phyloP scores from a whole-genome alignment of 75 land plant genomes.

The Picea glauca region DNA sequence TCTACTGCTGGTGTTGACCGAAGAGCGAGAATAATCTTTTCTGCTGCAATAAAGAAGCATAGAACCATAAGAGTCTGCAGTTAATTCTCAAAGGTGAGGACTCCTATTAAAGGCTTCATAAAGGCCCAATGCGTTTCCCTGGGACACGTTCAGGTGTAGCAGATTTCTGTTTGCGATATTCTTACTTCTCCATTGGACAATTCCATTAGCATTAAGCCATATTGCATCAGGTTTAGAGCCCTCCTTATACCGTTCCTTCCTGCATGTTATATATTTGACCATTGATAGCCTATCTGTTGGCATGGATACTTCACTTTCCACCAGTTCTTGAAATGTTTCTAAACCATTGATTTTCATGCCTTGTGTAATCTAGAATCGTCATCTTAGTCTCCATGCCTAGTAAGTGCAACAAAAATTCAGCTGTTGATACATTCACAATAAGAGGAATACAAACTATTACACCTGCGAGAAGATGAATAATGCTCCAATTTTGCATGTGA shows the following conservation, averaged over 20 bases:
- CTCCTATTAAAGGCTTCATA: too few species aligned
- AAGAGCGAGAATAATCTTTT: too few species aligned
- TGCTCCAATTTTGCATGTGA: neutral
- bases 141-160: too few species aligned
- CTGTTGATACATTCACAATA: slow-evolving; percentile 85
- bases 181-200: too few species aligned
- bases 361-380: slow-evolving; percentile 69
- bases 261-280: slow-evolving; percentile 59
- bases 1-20: too few species aligned
- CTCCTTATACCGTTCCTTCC: slow-evolving; percentile 20
- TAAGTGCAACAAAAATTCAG: slow-evolving; percentile 70
- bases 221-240: too few species aligned
- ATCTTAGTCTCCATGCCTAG: slow-evolving; percentile 61
- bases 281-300: slow-evolving; percentile 96
- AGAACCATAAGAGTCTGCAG: too few species aligned
- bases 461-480: slow-evolving; percentile 83
- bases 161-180: too few species aligned
- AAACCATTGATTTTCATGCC: slow-evolving; percentile 74
- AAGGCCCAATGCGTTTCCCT: too few species aligned
- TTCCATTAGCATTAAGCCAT: too few species aligned
- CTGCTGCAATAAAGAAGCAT: too few species aligned
- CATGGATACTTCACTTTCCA: slow-evolving; percentile 91
- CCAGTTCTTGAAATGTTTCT: slow-evolving; percentile 80
- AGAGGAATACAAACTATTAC: slow-evolving; percentile 92
- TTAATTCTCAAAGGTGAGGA: too few species aligned